Evolutionary conservation across 768 basidiomycete species (phyloP), one percentile per base, ranked within the genome.

Genomic region (Pleurotus ostreatus): DNA sequence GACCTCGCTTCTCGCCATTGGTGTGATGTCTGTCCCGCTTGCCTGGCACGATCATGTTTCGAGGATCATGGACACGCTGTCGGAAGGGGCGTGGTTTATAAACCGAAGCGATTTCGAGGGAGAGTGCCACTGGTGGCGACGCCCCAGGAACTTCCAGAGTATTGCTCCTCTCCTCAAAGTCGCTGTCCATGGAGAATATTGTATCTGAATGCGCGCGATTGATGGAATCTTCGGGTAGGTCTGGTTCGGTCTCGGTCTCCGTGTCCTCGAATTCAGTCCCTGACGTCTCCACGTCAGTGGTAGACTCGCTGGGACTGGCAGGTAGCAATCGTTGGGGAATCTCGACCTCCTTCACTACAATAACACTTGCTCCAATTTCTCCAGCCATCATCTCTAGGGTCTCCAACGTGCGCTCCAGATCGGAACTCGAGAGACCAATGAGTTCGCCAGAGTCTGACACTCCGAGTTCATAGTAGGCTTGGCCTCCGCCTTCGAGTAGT

Each of bases 341-440:
- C 62, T 89, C 88, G 25, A 96, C 84, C 66, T 94, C 92, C 71
- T 92, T 92, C 15, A 94, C 88, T 25, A 97, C 84, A 48, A 94
- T 85, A 56, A 97, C 92, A 20, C 90, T 91, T 0, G 92, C 95
- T 1, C 93, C 94, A 39, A 98, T 88, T 66, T 96, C 94, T 22
- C 87, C 85, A 0, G 94, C 94, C 95, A 98, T 98, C 76, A 84
- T 85, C 67, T 91, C 91, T 13, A 98, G 82, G 0, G 94, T 96
- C 63, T 86, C 85, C 39, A 98, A 72, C 2, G 89, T 92, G 61
- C 81, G 80, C 57, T 90, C 88, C 60, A 98, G 82, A 68, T 95
- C 88, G 2, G 71, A 68, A 59, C 81, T 75, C 2, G 80, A 75
- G 4, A 98, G 80, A 1, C 95, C 95, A 49, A 97, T 80, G 25